A percentile compares a stretch with the other conserved stretches of the same genome.
Conservation (phyloP, 805 yeast genomes). For the Suhomyces pyralidae region DNA sequence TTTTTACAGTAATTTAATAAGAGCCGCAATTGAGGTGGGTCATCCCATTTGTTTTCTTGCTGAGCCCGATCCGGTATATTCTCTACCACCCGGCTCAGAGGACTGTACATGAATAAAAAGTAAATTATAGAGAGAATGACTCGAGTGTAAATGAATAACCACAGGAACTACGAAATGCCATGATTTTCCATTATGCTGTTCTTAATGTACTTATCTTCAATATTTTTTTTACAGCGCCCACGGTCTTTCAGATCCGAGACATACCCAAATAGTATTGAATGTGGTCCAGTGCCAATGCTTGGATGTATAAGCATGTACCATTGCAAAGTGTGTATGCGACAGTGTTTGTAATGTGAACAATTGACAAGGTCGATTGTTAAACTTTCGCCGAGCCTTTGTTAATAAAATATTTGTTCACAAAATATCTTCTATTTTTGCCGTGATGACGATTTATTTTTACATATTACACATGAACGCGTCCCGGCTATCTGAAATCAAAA, state of each 20-base stretch:
- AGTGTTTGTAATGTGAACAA: not conserved
- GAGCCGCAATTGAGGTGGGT: not conserved
- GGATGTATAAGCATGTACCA: not conserved
- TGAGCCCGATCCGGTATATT: not conserved
- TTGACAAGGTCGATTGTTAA: not conserved
- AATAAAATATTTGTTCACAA: not conserved
- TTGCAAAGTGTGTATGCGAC: not conserved
- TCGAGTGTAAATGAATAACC: too few species aligned
- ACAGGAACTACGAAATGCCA: too few species aligned
- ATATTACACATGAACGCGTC: not conserved
- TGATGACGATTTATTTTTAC: not conserved
- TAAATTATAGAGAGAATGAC: too few species aligned
- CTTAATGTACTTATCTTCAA: too few species aligned
- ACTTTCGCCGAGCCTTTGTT: not conserved
- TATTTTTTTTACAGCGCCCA: too few species aligned
- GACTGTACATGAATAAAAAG: too few species aligned
- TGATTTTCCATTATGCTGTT: too few species aligned
- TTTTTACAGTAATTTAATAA: too few species aligned
- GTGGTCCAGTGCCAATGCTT: not conserved
- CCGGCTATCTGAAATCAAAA: not conserved
- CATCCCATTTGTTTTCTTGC: not conserved
- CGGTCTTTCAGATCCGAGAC: not conserved
- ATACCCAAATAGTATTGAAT: not conserved
- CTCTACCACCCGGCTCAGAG: not conserved
- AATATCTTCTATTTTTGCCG: not conserved